Conservation (phyloP, 352 stramenopile genomes). For the Phytopythium chamaehyphon region DNA sequence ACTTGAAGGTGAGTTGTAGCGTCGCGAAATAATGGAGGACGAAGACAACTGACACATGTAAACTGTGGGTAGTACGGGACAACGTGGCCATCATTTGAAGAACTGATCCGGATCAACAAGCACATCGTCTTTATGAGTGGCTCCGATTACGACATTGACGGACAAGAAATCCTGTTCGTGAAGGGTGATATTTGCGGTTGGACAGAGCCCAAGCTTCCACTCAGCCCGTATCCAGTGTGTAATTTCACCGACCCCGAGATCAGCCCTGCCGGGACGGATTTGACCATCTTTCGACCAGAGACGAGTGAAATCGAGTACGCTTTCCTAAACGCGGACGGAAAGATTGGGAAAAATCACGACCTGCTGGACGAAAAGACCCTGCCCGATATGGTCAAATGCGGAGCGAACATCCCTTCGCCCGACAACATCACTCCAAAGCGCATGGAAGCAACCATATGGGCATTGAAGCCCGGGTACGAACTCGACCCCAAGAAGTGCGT, state of each 20-base stretch:
- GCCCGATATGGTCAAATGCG: conserved; percentile 58
- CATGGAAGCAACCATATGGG: conserved; percentile 75
- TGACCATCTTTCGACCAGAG: conserved; percentile 74
- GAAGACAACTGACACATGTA: conserved; percentile 1
- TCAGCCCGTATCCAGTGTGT: conserved; percentile 59
- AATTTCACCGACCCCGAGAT: conserved; percentile 37
- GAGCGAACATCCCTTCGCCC: conserved; percentile 73
- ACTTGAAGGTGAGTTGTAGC: conserved; percentile 36
- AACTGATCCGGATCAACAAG: conserved; percentile 57
- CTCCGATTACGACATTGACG: conserved; percentile 55
- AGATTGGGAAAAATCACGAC: conserved; percentile 62
- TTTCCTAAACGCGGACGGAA: conserved; percentile 73
- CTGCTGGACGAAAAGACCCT: conserved; percentile 65
- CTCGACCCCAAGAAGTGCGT: conserved; percentile 46
- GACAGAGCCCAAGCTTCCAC: conserved; percentile 62
- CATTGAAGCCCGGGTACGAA: conserved; percentile 23
- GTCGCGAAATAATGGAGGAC: background rate
- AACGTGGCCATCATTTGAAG: conserved; percentile 61
- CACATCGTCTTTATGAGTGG: conserved; percentile 79
- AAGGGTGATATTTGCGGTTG: conserved; percentile 76
- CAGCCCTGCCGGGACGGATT: conserved; percentile 34
- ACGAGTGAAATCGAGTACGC: conserved; percentile 84
- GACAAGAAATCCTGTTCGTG: conserved; percentile 71
- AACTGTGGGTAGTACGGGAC: conserved; percentile 26
- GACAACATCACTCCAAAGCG: conserved; percentile 82